A percentile compares a stretch with the other conserved stretches of the same genome.
phyloP scores from a whole-genome alignment of 805 yeast genomes.

The Cyberlindnera sargentensis region DNA sequence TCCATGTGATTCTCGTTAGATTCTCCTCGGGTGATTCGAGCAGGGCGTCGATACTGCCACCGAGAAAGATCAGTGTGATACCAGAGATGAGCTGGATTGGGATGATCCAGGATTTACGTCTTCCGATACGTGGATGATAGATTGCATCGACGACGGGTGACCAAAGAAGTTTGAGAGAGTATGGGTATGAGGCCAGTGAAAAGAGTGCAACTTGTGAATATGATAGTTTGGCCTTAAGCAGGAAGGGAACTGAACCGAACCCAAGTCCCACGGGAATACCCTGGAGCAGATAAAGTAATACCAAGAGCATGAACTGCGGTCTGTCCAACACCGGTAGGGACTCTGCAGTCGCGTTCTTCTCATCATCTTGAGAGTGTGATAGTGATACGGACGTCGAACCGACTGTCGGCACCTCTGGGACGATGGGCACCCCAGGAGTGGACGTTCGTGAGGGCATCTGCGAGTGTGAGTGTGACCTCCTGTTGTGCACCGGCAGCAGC shows the following conservation, averaged over 20 bases:
- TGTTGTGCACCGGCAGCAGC: slow-evolving; percentile 17
- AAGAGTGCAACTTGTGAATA: slow-evolving; percentile 89
- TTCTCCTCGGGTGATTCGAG: slow-evolving; percentile 43
- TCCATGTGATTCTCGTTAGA: slow-evolving; percentile 51
- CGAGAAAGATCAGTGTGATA: slow-evolving; percentile 55
- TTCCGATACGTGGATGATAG: slow-evolving; percentile 59
- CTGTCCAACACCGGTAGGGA: slow-evolving; percentile 43
- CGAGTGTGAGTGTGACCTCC: slow-evolving; percentile 14
- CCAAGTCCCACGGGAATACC: slow-evolving; percentile 98
- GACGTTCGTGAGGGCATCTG: slow-evolving; percentile 6
- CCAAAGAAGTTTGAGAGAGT: slow-evolving; percentile 88
- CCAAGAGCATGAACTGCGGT: slow-evolving; percentile 67
- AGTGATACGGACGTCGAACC: too few species aligned
- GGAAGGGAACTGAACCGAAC: slow-evolving; percentile 88
- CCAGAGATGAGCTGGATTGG: slow-evolving; percentile 88
- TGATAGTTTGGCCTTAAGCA: slow-evolving; percentile 73
- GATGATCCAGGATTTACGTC: slow-evolving; percentile 89
- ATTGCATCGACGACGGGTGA: slow-evolving; percentile 93
- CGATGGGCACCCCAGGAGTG: not conserved
- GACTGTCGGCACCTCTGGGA: too few species aligned
- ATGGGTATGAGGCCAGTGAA: slow-evolving; percentile 90
- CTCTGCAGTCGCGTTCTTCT: too few species aligned
- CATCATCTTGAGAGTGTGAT: too few species aligned
- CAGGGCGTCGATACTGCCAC: slow-evolving; percentile 44
- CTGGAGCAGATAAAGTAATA: slow-evolving; percentile 74